Evolutionary conservation across 805 yeast genomes (phyloP).

Genomic region (Kodamaea neixiangensis): DNA sequence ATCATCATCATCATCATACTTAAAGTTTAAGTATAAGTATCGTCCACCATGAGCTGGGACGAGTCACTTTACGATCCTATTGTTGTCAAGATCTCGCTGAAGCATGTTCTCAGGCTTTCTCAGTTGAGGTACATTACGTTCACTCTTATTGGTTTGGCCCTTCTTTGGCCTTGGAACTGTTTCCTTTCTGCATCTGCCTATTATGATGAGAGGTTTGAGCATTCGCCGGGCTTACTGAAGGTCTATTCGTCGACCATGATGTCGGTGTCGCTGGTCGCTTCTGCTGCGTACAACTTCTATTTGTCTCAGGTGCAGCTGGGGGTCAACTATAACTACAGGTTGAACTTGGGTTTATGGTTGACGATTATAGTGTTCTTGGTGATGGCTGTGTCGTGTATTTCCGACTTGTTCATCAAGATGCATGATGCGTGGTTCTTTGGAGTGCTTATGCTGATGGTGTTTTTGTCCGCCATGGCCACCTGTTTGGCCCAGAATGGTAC

Average conservation of each 20-base stretch:
- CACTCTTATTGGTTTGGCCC: constrained; percentile 69
- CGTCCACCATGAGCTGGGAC: constrained; percentile 3
- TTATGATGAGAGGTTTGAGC: constrained; percentile 61
- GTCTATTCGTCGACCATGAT: constrained; percentile 82
- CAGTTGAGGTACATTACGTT: constrained; percentile 57
- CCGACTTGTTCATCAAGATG: constrained; percentile 34
- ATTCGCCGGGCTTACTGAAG: constrained; percentile 50
- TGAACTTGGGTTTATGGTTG: constrained; percentile 58
- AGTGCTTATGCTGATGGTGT: constrained; percentile 62
- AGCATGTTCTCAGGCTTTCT: constrained; percentile 22
- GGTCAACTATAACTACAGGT: constrained; percentile 56
- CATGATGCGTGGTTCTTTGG: constrained; percentile 47
- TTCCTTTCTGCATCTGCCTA: constrained; percentile 84
- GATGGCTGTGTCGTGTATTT: constrained; percentile 55
- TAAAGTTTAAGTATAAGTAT: not conserved
- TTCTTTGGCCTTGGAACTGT: constrained; percentile 97
- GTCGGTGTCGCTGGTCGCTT: constrained; percentile 76
- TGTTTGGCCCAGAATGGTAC: constrained; percentile 87
- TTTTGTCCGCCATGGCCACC: constrained; percentile 70
- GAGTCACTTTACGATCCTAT: constrained; percentile 22
- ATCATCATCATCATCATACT: not conserved
- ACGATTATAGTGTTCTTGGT: constrained; percentile 59
- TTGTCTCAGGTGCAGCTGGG: constrained; percentile 67
- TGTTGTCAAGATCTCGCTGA: constrained; percentile 15
- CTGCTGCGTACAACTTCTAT: constrained; percentile 58